Conservation (phyloP, 2,329 filamentous ascomycete species). For the Lachnellula arida region DNA sequence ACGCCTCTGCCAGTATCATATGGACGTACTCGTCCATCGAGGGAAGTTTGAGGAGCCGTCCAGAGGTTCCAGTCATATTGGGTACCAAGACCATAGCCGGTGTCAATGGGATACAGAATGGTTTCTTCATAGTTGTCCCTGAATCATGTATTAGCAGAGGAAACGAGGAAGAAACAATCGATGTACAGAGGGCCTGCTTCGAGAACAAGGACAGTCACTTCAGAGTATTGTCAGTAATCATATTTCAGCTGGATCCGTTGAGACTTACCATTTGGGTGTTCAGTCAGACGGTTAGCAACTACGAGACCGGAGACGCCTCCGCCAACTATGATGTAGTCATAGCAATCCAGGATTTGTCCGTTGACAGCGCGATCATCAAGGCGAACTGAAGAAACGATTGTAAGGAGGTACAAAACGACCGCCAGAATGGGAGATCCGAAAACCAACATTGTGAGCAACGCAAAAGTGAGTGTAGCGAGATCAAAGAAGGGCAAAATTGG, state of each 20-base stretch:
- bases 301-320: constrained; percentile 44
- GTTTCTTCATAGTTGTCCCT: constrained; percentile 26
- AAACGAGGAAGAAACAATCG: background rate
- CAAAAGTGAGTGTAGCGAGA: background rate
- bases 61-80: constrained; percentile 40
- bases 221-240: background rate
- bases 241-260: background rate
- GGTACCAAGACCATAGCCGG: constrained; percentile 31
- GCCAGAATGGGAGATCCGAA: background rate
- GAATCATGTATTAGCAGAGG: background rate
- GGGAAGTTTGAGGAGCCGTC: constrained; percentile 35
- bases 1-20: constrained; percentile 21
- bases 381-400: constrained; percentile 9
- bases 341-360: constrained; percentile 24
- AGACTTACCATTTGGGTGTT: constrained; percentile 26
- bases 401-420: constrained; percentile 1
- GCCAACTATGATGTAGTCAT: constrained; percentile 41
- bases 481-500: background rate
- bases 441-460: background rate
- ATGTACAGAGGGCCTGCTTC: constrained; percentile 25
- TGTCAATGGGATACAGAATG: constrained; percentile 22
- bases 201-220: constrained; percentile 25
- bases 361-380: constrained; percentile 19
- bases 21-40: constrained; percentile 21
- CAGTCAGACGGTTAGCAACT: constrained; percentile 40